A percentile compares a stretch with the other conserved stretches of the same genome.
Evolutionary conservation across 768 basidiomycete species (phyloP).

Genomic region (Leccinum subtestaceum): DNA sequence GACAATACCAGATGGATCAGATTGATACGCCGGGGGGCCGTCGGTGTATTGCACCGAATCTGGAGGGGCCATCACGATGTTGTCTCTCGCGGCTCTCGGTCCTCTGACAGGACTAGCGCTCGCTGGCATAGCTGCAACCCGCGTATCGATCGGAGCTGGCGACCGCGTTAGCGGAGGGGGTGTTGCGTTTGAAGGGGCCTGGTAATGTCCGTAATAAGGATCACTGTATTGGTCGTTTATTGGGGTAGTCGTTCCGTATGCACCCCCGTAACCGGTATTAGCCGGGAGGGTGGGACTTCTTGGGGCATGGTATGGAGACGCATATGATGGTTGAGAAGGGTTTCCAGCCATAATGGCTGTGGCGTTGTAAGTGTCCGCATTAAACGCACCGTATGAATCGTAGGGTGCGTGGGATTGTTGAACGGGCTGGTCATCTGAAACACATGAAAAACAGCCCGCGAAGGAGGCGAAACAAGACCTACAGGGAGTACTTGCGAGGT

Average conservation of each 20-base stretch:
- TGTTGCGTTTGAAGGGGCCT: slow-evolving; percentile 17
- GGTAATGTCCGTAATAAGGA: slow-evolving; percentile 29
- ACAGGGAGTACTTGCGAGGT: slow-evolving; percentile 53
- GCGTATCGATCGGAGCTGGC: slow-evolving; percentile 42
- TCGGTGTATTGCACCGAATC: slow-evolving; percentile 40
- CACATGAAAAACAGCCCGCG: slow-evolving; percentile 1
- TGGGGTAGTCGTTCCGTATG: slow-evolving; percentile 51
- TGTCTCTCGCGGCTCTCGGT: slow-evolving; percentile 37
- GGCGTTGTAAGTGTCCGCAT: slow-evolving; percentile 41
- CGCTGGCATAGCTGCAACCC: slow-evolving; percentile 22
- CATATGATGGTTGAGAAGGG: slow-evolving; percentile 17
- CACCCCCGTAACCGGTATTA: slow-evolving; percentile 56
- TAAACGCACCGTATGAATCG: slow-evolving; percentile 47
- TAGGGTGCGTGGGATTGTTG: slow-evolving; percentile 53
- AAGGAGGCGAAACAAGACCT: slow-evolving; percentile 24
- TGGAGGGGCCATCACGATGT: slow-evolving; percentile 24
- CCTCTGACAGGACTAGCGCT: slow-evolving; percentile 43
- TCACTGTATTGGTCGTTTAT: slow-evolving; percentile 29
- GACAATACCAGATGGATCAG: slow-evolving; percentile 43
- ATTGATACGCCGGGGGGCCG: slow-evolving; percentile 66
- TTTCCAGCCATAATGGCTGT: slow-evolving; percentile 17
- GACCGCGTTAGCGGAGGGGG: slow-evolving; percentile 34
- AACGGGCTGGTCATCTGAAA: slow-evolving; percentile 50
- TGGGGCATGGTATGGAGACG: slow-evolving; percentile 10
- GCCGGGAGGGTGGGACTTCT: slow-evolving; percentile 25